Percentiles rank a stretch among this genome's conserved stretches.
Evolutionary conservation across 768 basidiomycete species (phyloP).

Genomic region (Austroboletus eburneus): DNA sequence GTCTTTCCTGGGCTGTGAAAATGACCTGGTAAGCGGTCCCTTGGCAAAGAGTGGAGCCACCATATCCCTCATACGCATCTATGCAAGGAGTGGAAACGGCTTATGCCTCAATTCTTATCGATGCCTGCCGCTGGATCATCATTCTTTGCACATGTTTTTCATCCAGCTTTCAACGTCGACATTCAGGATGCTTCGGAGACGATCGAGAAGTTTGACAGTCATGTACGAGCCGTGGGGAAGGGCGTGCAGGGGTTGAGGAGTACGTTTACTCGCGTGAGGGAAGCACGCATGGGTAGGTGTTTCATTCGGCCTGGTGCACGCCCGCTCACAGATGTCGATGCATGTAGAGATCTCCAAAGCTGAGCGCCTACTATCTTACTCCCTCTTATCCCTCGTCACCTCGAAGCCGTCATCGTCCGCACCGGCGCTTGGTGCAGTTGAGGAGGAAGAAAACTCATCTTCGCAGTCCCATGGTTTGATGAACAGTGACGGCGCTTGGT

Average conservation of each 20-base stretch:
- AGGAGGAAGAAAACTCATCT: conserved; percentile 41
- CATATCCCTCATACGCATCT: not conserved
- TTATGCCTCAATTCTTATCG: conserved; percentile 56
- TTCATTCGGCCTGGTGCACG: not conserved
- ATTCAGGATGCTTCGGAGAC: conserved; percentile 60
- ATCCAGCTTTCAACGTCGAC: conserved; percentile 83
- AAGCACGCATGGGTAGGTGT: conserved; percentile 60
- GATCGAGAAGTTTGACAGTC: conserved; percentile 58
- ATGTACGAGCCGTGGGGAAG: conserved; percentile 61
- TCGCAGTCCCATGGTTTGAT: conserved; percentile 50
- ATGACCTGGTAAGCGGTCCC: conserved; percentile 56
- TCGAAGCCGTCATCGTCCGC: conserved; percentile 55
- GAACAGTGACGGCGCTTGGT: conserved; percentile 79
- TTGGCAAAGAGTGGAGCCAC: not conserved
- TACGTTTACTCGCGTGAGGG: conserved; percentile 58
- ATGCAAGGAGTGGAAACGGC: conserved; percentile 65
- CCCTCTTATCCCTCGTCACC: conserved; percentile 70
- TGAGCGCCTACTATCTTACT: conserved; percentile 69
- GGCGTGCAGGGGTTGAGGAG: conserved; percentile 65
- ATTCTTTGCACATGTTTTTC: conserved; percentile 77
- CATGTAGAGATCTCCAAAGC: conserved; percentile 73
- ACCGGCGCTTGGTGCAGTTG: conserved; percentile 43
- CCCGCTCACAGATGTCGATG: not conserved
- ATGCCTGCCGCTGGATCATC: conserved; percentile 65
- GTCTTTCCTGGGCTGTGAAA: conserved; percentile 75